A percentile compares a stretch with the other conserved stretches of the same genome.
Conservation (phyloP, 768 basidiomycete species). For the Psilocybe sp. region DNA sequence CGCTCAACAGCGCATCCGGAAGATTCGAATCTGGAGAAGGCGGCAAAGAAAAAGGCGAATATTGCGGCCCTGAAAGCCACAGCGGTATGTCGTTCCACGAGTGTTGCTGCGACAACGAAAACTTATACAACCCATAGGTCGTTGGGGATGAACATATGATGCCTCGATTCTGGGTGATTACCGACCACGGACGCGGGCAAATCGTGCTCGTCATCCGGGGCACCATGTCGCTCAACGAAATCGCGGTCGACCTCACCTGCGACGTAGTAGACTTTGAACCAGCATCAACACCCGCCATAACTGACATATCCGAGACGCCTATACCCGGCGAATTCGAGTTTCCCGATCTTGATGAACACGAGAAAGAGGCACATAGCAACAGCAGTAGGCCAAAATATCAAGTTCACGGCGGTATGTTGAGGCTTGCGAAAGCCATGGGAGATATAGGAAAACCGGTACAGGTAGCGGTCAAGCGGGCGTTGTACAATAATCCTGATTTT, state of each 20-base stretch:
- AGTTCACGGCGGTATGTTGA: constrained; percentile 80
- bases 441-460: constrained; percentile 74
- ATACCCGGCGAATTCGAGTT: constrained; percentile 37
- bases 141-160: constrained; percentile 67
- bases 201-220: constrained; percentile 77
- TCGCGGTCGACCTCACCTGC: constrained; percentile 83
- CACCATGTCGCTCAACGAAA: constrained; percentile 85
- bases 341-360: constrained; percentile 25
- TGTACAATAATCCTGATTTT: constrained; percentile 67
- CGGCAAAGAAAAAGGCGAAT: constrained; percentile 24
- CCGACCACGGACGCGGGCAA: constrained; percentile 71
- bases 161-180: constrained; percentile 86
- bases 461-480: constrained; percentile 65
- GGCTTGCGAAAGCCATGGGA: constrained; percentile 80
- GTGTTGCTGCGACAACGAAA: neutral
- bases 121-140: constrained; percentile 25
- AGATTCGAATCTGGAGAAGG: constrained; percentile 8
- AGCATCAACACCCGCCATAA: constrained; percentile 32
- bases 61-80: constrained; percentile 48
- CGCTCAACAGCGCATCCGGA: constrained; percentile 42
- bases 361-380: constrained; percentile 17
- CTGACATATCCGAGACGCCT: constrained; percentile 28
- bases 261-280: constrained; percentile 68
- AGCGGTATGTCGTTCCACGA: constrained; percentile 33
- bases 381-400: constrained; percentile 37